Evolutionary conservation across 805 yeast genomes (phyloP), one percentile per base, ranked within the genome.

Genomic region (Starmerella khaoyaiensis): DNA sequence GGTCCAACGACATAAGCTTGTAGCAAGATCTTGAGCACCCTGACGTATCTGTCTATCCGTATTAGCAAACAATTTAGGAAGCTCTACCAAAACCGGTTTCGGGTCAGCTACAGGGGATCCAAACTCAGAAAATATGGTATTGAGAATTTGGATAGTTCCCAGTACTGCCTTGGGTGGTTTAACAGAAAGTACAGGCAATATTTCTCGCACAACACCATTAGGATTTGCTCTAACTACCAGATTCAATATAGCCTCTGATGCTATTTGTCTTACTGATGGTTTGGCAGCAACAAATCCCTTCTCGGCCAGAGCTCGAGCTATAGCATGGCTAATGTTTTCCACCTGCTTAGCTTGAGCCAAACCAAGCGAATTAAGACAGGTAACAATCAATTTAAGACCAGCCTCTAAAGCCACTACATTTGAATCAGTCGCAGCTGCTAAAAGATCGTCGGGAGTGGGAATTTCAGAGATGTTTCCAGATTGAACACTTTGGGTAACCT

Each of bases 371-470:
- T 29, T 79, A 58, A 49, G 71, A 69, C 24, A 17, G 4, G 71
- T 64, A 11, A 59, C 58, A 5, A 82, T 55, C 6, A 79, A 67
- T 3, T 60, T 55, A 16, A 83, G 61, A 4, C 82, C 97, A 1
- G 77, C 62, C 52, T 90, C 97, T 46, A 84, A 94, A 0, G 97
- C 94, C 14, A 79, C 90, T 15, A 84, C 95, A 54, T 90, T 90
- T 22, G 77, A 56, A 54, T 90, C 98, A 3, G 71, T 64, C 6
- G 79, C 75, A 28, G 76, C 67, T 46, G 65, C 64, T 47, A 70
- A 74, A 50, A 76, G 62, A 2, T 39, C 43, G 20, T 34, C 39
- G 14, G 22, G 16, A 8, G 31, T 4, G 8, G 44, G 39, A 21
- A 24, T 14, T 10, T 11, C 23, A 10, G 21, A 26, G 17, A 19